Evolutionary conservation across 140 eudicot genomes (phyloP), one percentile per base, ranked within the genome.

Genomic region (Oenanthe javanica): DNA sequence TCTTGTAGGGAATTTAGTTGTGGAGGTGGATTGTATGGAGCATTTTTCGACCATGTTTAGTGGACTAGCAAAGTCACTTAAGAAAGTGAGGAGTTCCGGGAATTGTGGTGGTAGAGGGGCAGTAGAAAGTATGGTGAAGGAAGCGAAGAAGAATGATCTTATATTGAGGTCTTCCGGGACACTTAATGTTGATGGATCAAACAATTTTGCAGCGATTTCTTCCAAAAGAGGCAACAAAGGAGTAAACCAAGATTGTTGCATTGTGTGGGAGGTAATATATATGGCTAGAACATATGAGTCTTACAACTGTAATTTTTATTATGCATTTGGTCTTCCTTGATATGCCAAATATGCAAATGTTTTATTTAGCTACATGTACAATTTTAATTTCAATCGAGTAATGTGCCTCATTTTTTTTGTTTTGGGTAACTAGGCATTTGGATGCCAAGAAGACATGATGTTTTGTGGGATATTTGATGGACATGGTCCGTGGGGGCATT

Each of bases 401-500:
- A 8, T 57, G 48, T 5, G 27, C 77, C 77, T 69, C 63, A 48
- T 8, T 57, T 6, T 59, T 36, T 63, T 57, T 42, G 4, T 8
- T 83, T 75, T 70, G 50, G 69, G 66, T 23, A 31, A 38, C 36
- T 79, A 95, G 99, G 98, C 88, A 81, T 95, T 89, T 73, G 99
- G 98, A 74, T 92, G 99, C 86, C 99, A 95, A 83, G 87, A 87
- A 23, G 99, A 95, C 81, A 92, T 95, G 98, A 88, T 89, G 78
- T 95, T 92, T 54, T 95, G 99, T 78, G 98, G 99, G 46, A 90
- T 95, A 36, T 93, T 95, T 46, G 99, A 95, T 79, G 99, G 99
- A 77, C 99, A 95, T 48, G 99, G 98, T 77, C 89, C 91, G 4
- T 95, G 99, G 99, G 99, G 99, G 43, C 97, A 95, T 89, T 95